Percentiles rank a stretch among this genome's conserved stretches.
Conservation (phyloP, 495 filamentous ascomycete genomes). For the Hyaloscypha hepaticicola region DNA sequence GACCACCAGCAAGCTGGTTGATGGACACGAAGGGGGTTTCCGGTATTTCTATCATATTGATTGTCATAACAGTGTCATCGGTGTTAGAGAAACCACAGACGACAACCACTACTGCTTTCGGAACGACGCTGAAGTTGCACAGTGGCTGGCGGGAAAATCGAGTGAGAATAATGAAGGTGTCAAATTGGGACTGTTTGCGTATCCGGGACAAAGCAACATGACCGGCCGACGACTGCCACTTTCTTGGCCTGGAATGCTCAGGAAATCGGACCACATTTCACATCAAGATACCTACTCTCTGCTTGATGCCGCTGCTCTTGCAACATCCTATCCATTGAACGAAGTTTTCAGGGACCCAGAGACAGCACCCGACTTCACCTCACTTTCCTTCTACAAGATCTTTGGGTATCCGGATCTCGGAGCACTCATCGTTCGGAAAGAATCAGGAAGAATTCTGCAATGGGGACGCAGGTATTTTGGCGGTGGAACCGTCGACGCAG, state of each 20-base stretch:
- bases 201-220: conserved; percentile 79
- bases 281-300: conserved; percentile 62
- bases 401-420: conserved; percentile 93
- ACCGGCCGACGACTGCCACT: conserved; percentile 66
- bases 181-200: conserved; percentile 59
- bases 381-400: conserved; percentile 93
- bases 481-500: conserved; percentile 86
- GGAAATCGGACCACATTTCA: conserved; percentile 13
- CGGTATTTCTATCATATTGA: conserved; percentile 81
- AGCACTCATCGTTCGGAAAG: conserved; percentile 76
- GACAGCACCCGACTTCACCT: conserved; percentile 77
- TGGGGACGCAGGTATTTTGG: conserved; percentile 76
- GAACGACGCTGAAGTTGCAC: conserved; percentile 62
- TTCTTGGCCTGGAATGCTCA: conserved; percentile 60
- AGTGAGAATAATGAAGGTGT: conserved; percentile 69
- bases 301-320: conserved; percentile 80
- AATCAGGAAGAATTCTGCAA: conserved; percentile 57
- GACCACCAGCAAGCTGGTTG: not conserved
- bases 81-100: conserved; percentile 69
- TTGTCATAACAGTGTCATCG: conserved; percentile 83
- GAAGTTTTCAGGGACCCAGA: conserved; percentile 52
- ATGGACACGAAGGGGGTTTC: conserved; percentile 44
- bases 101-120: conserved; percentile 61
- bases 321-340: conserved; percentile 74
- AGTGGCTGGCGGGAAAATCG: conserved; percentile 64